A percentile compares a stretch with the other conserved stretches of the same genome.
phyloP scores from a whole-genome alignment of 2,329 filamentous ascomycete genomes.

The Dactylella cylindrospora region DNA sequence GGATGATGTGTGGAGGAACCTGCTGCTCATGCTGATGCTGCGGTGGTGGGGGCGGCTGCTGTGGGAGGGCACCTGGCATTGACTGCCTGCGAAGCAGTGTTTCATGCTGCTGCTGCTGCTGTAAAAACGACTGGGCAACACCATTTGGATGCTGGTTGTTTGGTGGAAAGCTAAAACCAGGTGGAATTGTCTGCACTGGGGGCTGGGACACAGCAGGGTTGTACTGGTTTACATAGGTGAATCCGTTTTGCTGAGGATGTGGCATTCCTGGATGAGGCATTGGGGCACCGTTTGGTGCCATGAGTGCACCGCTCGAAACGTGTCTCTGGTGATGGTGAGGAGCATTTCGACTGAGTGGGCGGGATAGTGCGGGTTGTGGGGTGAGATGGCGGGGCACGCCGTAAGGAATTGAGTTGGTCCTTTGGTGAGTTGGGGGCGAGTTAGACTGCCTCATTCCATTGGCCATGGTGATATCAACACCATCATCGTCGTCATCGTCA shows the following conservation, averaged over 20 bases:
- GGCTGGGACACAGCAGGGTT: slow-evolving; percentile 39
- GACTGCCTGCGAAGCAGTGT: slow-evolving; percentile 46
- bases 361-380: slow-evolving; percentile 29
- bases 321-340: slow-evolving; percentile 40
- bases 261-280: slow-evolving; percentile 32
- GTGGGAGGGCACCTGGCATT: slow-evolving; percentile 48
- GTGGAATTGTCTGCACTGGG: slow-evolving; percentile 30
- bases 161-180: slow-evolving; percentile 33
- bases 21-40: slow-evolving; percentile 59
- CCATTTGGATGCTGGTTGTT: slow-evolving; percentile 52
- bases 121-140: slow-evolving; percentile 64
- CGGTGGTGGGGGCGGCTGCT: slow-evolving; percentile 51
- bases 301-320: slow-evolving; percentile 27
- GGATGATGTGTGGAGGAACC: slow-evolving; percentile 56
- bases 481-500: slow-evolving; percentile 79
- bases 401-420: slow-evolving; percentile 34
- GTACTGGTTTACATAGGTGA: slow-evolving; percentile 40
- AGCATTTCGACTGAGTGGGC: slow-evolving; percentile 39
- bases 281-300: slow-evolving; percentile 37
- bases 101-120: slow-evolving; percentile 62
- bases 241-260: slow-evolving; percentile 30
- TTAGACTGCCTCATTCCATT: slow-evolving; percentile 48
- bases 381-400: slow-evolving; percentile 37
- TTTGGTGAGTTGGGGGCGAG: slow-evolving; percentile 70
- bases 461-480: slow-evolving; percentile 56